These are phyloP conservation scores for Camellia sinensis DNA, from an alignment of 148 eudicot genomes.

Conservation along the genomic window DNA sequence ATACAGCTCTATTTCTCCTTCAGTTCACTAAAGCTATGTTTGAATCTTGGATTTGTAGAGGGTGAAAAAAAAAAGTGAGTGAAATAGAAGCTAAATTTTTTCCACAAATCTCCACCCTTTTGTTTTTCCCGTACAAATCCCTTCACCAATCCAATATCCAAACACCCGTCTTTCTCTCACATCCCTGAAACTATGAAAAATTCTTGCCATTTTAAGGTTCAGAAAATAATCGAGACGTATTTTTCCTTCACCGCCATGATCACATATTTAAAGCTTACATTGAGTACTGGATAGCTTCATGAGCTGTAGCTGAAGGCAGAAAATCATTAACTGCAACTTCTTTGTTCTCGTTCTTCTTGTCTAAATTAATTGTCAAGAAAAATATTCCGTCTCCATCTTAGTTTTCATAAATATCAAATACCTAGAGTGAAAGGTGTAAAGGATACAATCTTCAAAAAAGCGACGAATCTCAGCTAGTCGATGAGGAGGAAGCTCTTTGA, in stretches of 20 bases:
- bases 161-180: too few relatives aligned
- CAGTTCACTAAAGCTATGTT: too few relatives aligned
- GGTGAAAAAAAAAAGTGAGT: too few relatives aligned
- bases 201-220: not conserved
- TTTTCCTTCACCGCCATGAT: not conserved
- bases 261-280: constrained; percentile 47
- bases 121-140: too few relatives aligned
- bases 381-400: not conserved
- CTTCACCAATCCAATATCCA: too few relatives aligned
- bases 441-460: constrained; percentile 92
- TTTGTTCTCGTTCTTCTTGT: constrained; percentile 75
- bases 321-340: constrained; percentile 59
- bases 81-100: not conserved
- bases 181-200: not conserved
- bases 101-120: not conserved
- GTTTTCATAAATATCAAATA: not conserved
- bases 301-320: constrained; percentile 54
- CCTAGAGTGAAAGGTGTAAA: not conserved
- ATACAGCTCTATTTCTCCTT: not conserved
- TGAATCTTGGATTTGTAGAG: too few relatives aligned
- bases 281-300: constrained; percentile 66
- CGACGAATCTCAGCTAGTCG: constrained; percentile 78
- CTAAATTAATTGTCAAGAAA: constrained; percentile 32
- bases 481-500: constrained; percentile 75
- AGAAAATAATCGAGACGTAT: not conserved